Evolutionary conservation across 768 basidiomycete species (phyloP).

Genomic region (Auriscalpium orientale): DNA sequence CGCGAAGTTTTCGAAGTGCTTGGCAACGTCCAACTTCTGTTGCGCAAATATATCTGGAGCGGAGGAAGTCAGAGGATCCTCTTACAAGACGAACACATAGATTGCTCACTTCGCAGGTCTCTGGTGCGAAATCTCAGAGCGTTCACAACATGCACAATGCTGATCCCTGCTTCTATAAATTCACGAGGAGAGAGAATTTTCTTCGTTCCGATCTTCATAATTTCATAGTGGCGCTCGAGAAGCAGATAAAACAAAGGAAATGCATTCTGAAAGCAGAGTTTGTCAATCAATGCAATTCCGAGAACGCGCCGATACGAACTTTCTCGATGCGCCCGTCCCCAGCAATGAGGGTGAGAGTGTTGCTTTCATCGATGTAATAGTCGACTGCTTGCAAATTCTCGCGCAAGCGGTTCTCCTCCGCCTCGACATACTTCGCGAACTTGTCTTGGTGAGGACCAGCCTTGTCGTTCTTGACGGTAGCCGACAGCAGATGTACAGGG

Average conservation of each 20-base stretch:
- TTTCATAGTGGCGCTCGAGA: constrained; percentile 5
- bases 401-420: constrained; percentile 17
- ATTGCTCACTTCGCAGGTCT: background rate
- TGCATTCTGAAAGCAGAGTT: background rate
- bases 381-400: constrained; percentile 15
- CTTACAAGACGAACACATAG: background rate
- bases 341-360: constrained; percentile 17
- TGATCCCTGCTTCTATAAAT: background rate
- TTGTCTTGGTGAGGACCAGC: background rate
- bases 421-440: constrained; percentile 13
- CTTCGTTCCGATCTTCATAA: background rate
- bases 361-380: constrained; percentile 20
- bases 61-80: background rate
- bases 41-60: background rate
- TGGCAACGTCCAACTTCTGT: background rate
- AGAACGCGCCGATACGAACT: constrained; percentile 3
- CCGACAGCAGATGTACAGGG: background rate
- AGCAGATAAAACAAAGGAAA: constrained; percentile 5
- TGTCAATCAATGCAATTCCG: background rate
- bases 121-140: background rate
- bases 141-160: background rate
- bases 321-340: constrained; percentile 19
- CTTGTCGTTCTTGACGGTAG: background rate
- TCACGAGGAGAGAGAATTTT: constrained; percentile 1
- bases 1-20: background rate